phyloP scores from a whole-genome alignment of 2,329 filamentous ascomycete species.

The Talaromyces verruculosus region DNA sequence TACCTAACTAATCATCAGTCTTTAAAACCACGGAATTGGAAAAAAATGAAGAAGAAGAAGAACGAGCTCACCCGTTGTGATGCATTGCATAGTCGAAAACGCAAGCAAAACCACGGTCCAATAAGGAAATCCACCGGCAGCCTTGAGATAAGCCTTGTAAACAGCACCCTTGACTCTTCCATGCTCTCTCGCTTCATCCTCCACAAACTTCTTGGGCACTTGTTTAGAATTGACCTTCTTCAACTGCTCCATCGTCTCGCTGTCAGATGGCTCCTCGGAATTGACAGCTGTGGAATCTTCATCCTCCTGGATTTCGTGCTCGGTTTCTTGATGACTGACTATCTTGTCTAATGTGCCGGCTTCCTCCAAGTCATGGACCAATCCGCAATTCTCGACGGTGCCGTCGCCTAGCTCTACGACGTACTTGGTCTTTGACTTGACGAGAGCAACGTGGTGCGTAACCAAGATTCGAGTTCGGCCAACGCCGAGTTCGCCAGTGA shows the following conservation, averaged over 20 bases:
- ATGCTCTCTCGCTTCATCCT: constrained; percentile 70
- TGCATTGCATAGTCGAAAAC: constrained; percentile 52
- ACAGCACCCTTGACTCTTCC: constrained; percentile 67
- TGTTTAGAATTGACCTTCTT: constrained; percentile 19
- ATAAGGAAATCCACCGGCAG: constrained; percentile 63
- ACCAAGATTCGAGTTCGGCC: constrained; percentile 75
- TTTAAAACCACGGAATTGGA: constrained; percentile 45
- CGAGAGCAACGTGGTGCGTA: constrained; percentile 75
- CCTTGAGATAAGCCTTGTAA: constrained; percentile 66
- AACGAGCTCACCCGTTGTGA: constrained; percentile 25
- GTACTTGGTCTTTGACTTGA: constrained; percentile 69
- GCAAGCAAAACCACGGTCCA: constrained; percentile 53
- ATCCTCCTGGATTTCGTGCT: constrained; percentile 29
- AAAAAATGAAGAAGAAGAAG: constrained; percentile 46
- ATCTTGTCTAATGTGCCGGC: constrained; percentile 46
- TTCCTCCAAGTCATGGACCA: constrained; percentile 58
- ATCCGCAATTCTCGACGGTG: constrained; percentile 58
- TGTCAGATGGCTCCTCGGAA: constrained; percentile 11
- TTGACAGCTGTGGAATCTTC: constrained; percentile 15
- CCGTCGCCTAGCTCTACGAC: constrained; percentile 72
- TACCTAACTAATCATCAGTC: constrained; percentile 24
- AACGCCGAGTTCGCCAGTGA: constrained; percentile 67
- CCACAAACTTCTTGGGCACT: constrained; percentile 61
- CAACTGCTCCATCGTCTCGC: constrained; percentile 2
- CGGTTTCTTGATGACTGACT: constrained; percentile 43